These are phyloP conservation scores for Phalaenopsis aphrodite DNA, from an alignment of 106 monocot genomes.

Conservation along the genomic window DNA sequence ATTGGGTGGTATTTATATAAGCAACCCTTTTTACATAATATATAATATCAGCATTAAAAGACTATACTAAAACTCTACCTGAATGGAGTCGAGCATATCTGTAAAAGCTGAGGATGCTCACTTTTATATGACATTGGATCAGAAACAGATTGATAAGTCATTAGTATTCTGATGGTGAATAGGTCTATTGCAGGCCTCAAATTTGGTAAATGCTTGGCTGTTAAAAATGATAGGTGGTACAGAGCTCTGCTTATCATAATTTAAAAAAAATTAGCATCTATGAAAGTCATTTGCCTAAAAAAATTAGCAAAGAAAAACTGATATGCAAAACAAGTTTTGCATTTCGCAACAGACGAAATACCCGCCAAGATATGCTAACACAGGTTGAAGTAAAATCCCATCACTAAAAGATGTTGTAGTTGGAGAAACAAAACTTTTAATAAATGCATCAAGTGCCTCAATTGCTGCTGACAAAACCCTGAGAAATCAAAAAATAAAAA, in stretches of 20 bases:
- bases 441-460: constrained; percentile 87
- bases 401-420: constrained; percentile 16
- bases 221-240: constrained; percentile 46
- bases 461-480: constrained; percentile 81
- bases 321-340: not conserved
- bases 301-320: constrained; percentile 6
- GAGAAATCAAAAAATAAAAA: not conserved
- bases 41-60: not conserved
- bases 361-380: constrained; percentile 85
- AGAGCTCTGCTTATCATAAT: constrained; percentile 56
- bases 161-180: constrained; percentile 68
- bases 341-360: constrained; percentile 5
- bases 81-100: constrained; percentile 76
- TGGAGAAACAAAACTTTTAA: constrained; percentile 70
- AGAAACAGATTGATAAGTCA: constrained; percentile 74
- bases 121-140: constrained; percentile 75
- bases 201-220: constrained; percentile 38
- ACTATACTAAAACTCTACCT: constrained; percentile 30
- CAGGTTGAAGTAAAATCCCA: constrained; percentile 86
- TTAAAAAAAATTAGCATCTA: not conserved
- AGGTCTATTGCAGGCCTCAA: constrained; percentile 57
- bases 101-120: constrained; percentile 68
- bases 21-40: not conserved
- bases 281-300: not conserved
- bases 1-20: too few relatives aligned